Percentiles rank a stretch among this genome's conserved stretches.
phyloP scores from a whole-genome alignment of 805 yeast species.

The Cyberlindnera xishuangbannaensis region DNA sequence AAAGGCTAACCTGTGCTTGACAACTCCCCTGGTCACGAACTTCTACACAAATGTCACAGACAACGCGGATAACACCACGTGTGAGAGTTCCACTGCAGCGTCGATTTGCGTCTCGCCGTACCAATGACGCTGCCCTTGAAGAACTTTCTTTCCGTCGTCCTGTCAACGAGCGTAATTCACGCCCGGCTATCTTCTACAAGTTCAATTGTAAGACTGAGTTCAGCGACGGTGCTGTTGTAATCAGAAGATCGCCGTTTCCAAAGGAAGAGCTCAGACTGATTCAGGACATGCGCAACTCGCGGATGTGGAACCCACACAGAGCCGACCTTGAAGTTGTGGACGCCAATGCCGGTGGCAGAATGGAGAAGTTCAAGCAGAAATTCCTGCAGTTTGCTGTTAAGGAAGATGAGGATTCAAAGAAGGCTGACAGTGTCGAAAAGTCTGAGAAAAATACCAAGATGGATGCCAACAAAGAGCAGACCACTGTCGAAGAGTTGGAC shows the following conservation, averaged over 20 bases:
- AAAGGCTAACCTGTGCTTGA: no score
- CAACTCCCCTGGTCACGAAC: no score
- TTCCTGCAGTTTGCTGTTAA: conserved; percentile 46
- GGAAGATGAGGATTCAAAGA: conserved; percentile 24
- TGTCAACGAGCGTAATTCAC: conserved; percentile 86
- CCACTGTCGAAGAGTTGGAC: conserved; percentile 9
- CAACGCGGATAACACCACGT: no score
- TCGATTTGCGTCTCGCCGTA: conserved; percentile 12
- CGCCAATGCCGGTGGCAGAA: conserved; percentile 78
- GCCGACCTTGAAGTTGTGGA: conserved; percentile 69
- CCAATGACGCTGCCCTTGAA: conserved; percentile 26
- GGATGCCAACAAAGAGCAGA: no score
- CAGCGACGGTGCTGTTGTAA: conserved; percentile 88
- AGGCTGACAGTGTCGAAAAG: conserved; percentile 3
- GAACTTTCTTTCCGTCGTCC: conserved; percentile 56
- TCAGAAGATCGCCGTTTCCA: conserved; percentile 82
- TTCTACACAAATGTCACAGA: no score
- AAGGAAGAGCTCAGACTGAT: conserved; percentile 80
- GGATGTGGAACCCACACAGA: conserved; percentile 85
- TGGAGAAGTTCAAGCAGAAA: conserved; percentile 67
- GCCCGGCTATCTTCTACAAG: conserved; percentile 90
- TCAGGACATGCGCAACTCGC: conserved; percentile 80
- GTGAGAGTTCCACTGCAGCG: no score
- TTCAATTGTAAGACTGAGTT: conserved; percentile 86
- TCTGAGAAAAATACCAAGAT: conserved; percentile 2